These are phyloP conservation scores for Solanum pinnatisectum DNA, from an alignment of 257 asterid genomes.

Conservation along the genomic window DNA sequence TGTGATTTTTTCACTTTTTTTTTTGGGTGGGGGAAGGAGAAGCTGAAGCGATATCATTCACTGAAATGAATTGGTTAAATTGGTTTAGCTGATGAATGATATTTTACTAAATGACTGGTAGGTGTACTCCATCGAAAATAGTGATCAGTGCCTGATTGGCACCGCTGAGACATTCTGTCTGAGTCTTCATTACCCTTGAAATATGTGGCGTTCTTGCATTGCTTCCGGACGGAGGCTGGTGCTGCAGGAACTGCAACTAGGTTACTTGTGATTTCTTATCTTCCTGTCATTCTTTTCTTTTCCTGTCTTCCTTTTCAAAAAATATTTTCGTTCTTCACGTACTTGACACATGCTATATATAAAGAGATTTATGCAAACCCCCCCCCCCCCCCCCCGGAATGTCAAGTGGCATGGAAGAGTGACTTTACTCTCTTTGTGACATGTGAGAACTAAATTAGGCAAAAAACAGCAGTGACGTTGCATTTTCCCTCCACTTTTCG, in stretches of 20 bases:
- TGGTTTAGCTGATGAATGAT: background rate
- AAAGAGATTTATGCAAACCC: too few relatives aligned
- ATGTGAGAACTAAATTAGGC: background rate
- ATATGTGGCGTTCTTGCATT: conserved; percentile 88
- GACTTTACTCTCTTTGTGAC: background rate
- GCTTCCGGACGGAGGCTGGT: conserved; percentile 98
- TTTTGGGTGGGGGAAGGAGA: background rate
- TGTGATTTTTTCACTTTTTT: background rate
- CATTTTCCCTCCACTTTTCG: too few relatives aligned
- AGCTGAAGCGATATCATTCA: background rate
- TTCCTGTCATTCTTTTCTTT: background rate
- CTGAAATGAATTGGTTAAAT: background rate
- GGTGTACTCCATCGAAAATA: conserved; percentile 92
- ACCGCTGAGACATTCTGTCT: conserved; percentile 79
- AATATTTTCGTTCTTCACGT: background rate
- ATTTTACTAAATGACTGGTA: conserved; percentile 14
- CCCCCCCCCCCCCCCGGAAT: background rate
- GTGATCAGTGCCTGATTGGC: conserved; percentile 94
- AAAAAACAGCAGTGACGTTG: background rate
- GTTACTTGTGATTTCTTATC: conserved; percentile 13
- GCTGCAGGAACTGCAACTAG: conserved; percentile 94
- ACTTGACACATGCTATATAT: background rate
- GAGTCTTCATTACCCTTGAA: conserved; percentile 72
- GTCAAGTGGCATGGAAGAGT: background rate
- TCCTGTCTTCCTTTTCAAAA: background rate